phyloP scores from a whole-genome alignment of 305 asterid species.

The Plantago lanceolata region DNA sequence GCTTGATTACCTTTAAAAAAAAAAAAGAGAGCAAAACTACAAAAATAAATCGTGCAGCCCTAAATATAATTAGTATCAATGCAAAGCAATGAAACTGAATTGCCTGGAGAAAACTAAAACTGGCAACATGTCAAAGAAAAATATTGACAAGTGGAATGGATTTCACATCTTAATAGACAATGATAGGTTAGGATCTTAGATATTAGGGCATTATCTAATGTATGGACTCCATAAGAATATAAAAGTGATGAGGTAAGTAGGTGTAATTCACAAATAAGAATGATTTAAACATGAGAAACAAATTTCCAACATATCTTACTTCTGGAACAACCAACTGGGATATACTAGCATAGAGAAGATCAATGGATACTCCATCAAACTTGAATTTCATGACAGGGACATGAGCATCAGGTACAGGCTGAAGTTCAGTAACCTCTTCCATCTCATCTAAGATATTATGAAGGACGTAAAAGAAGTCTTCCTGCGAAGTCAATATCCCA shows the following conservation, averaged over 20 bases:
- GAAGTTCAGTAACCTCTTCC: constrained; percentile 86
- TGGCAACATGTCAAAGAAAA: not conserved
- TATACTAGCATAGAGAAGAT: constrained; percentile 87
- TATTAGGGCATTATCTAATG: not conserved
- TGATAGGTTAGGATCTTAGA: not conserved
- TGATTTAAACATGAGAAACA: not conserved
- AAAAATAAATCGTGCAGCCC: no score
- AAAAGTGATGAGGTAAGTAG: not conserved
- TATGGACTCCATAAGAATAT: not conserved
- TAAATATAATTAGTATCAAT: no score
- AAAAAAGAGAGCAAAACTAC: no score
- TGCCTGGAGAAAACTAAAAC: not conserved
- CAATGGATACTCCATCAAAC: constrained; percentile 88
- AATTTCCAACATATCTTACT: constrained; percentile 41
- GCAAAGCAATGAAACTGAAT: no score
- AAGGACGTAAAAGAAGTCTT: constrained; percentile 80
- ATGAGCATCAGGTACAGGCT: constrained; percentile 95
- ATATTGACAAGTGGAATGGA: no score
- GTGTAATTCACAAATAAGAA: not conserved
- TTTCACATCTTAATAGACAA: no score
- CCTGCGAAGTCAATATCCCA: constrained; percentile 34
- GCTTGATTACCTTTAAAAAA: no score
- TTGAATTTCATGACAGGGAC: constrained; percentile 97
- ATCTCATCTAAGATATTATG: constrained; percentile 62
- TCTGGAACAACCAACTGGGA: constrained; percentile 81